A percentile compares a stretch with the other conserved stretches of the same genome.
phyloP scores from a whole-genome alignment of 2,329 filamentous ascomycete genomes.

The Gnomoniopsis smithogilvyi region DNA sequence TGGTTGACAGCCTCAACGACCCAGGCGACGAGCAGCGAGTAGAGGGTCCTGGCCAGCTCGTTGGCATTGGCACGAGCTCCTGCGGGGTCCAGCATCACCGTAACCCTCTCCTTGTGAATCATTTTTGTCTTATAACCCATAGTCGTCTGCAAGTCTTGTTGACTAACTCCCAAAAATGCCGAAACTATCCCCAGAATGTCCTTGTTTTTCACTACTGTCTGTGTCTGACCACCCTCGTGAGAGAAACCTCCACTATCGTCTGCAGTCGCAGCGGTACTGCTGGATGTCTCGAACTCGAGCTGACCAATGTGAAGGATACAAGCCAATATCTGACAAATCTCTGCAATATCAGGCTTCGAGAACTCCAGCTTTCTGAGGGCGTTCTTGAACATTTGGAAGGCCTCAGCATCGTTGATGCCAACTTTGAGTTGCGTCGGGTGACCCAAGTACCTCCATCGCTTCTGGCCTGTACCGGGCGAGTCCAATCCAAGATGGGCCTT shows the following conservation, averaged over 20 bases:
- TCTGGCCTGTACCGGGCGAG: conserved; percentile 51
- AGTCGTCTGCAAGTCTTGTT: conserved; percentile 78
- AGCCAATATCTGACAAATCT: conserved; percentile 93
- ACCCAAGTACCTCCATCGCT: conserved; percentile 93
- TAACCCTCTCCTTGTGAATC: conserved; percentile 93
- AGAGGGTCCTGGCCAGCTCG: conserved; percentile 87
- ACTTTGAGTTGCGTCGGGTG: conserved; percentile 97
- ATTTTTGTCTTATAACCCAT: conserved; percentile 97
- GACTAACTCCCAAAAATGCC: conserved; percentile 87
- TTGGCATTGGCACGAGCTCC: conserved; percentile 91
- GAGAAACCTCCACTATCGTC: conserved; percentile 97
- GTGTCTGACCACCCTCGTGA: conserved; percentile 82
- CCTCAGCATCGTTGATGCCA: conserved; percentile 91
- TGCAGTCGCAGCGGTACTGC: conserved; percentile 72
- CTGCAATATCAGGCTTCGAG: conserved; percentile 86
- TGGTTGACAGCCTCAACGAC: conserved; percentile 93
- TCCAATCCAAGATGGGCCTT: conserved; percentile 76
- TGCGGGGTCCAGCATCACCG: conserved; percentile 91
- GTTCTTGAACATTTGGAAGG: conserved; percentile 97
- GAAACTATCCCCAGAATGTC: conserved; percentile 82
- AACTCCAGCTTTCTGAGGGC: conserved; percentile 93
- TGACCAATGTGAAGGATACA: conserved; percentile 97
- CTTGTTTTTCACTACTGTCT: conserved; percentile 90
- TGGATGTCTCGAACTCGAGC: conserved; percentile 83
- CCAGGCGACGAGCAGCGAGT: conserved; percentile 90